Evolutionary conservation across 768 basidiomycete species (phyloP), one percentile per base, ranked within the genome.

Genomic region (Leccinum arenicola): DNA sequence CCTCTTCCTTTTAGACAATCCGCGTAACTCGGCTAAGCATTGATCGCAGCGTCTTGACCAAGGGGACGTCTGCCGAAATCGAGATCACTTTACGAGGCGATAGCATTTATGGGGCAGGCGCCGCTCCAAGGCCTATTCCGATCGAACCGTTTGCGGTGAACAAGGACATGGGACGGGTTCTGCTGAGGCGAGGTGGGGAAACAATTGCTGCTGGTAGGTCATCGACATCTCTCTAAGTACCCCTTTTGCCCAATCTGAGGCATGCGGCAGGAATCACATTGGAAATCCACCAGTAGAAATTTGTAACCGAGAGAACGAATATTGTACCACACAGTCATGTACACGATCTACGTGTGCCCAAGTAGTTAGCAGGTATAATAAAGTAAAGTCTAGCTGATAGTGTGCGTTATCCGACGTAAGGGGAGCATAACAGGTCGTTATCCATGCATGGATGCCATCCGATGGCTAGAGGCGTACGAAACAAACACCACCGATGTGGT

Each of bases 101-200:
- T 1, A 76, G 80, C 14, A 73, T 82, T 7, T 80, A 82, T 6
- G 83, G 84, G 10, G 70, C 80, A 9, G 67, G 75, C 11, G 61
- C 78, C 0, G 69, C 73, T 35, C 75, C 78, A 15, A 78, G 84
- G 8, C 81, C 86, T 2, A 88, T 98, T 25, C 92, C 97, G 12
- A 69, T 98, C 15, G 97, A 98, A 70, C 82, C 91, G 2, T 96
- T 97, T 64, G 74, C 85, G 1, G 75, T 76, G 7, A 98, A 95
- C 75, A 99, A 98, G 74, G 92, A 95, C 56, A 97, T 98, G 97
- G 97, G 97, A 0, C 77, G 97, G 50, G 82, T 99, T 53, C 70
- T 99, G 62, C 78, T 99, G 58, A 79, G 97, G 48, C 78, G 96
- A 55, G 87, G 85, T 31, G 97, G 97, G 1, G 95, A 98, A 76